Conservation (phyloP, 768 basidiomycete species). For the Plicaturopsis crispa region DNA sequence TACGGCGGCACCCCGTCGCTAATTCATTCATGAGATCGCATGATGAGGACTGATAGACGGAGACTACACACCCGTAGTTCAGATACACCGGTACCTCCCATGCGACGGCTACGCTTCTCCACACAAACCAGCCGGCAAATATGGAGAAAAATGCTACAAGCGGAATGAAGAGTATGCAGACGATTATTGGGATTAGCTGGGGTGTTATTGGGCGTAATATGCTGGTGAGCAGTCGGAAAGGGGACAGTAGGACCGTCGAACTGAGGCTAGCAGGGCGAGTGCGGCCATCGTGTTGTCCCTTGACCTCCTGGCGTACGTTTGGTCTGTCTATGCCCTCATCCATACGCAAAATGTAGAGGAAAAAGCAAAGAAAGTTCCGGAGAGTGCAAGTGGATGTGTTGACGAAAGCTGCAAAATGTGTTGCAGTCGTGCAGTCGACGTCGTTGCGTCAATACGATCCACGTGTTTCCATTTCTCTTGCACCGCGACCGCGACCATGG, state of each 20-base stretch:
- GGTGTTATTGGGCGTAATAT: conserved; percentile 47
- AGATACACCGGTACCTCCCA: conserved; percentile 67
- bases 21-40: conserved; percentile 2
- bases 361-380: too few species aligned
- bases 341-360: too few species aligned
- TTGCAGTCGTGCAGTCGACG: background rate
- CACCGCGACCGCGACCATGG: background rate
- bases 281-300: too few species aligned
- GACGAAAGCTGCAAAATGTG: background rate
- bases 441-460: background rate
- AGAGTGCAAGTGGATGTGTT: background rate
- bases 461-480: background rate
- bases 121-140: conserved; percentile 66
- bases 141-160: conserved; percentile 51
- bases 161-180: conserved; percentile 58
- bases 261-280: too few species aligned
- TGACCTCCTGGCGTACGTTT: too few species aligned
- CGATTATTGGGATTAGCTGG: conserved; percentile 55
- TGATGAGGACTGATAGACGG: background rate
- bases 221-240: conserved; percentile 20
- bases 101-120: conserved; percentile 60
- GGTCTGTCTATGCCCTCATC: too few species aligned
- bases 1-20: conserved; percentile 60
- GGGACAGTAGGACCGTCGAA: conserved; percentile 12
- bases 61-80: conserved; percentile 66